Evolutionary conservation across 2,329 filamentous ascomycete genomes (phyloP), one percentile per base, ranked within the genome.

Genomic region (Calcarisporium arbuscula): DNA sequence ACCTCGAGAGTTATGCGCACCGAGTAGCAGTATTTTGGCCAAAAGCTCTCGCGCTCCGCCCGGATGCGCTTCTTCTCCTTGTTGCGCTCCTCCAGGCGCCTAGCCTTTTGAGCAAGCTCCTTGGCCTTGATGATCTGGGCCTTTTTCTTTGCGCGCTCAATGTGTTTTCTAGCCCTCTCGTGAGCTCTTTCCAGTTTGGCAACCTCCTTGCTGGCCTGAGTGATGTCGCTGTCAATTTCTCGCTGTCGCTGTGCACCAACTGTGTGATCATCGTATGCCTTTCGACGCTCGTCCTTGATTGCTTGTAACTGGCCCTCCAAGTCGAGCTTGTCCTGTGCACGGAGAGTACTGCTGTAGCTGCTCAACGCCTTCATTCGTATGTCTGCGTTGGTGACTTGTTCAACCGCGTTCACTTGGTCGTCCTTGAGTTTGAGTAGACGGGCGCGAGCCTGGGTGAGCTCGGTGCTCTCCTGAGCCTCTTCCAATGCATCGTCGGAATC

Each of bases 1-100:
- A 59, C 61, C 28, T 74, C 69, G 11, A 74, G 54, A 5, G 60
- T 69, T 44, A 74, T 65, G 12, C 58, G 65, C 27, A 74, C 59
- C 6, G 57, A 52, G 47, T 71, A 72, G 46, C 64, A 65, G 15
- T 55, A 53, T 32, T 60, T 62, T 2, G 70, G 65, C 70, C 70
- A 74, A 44, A 70, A 73, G 2, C 50, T 50, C 32, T 63, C 52
- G 28, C 60, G 52, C 46, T 74, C 67, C 11, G 45, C 47, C 20
- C 57, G 62, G 28, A 72, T 45, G 23, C 70, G 60, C 7, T 37
- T 23, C 45, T 65, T 68, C 45, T 74, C 70, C 36, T 61, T 61
- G 2, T 17, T 23, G 6, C 47, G 49, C 49, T 68, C 62, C 5
- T 48, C 51, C 23, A 57, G 50, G 28, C 60, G 57, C 1, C 58